Base-by-base conservation (phyloP, 768 basidiomycete genomes). In the Boletus insuetus region DNA sequence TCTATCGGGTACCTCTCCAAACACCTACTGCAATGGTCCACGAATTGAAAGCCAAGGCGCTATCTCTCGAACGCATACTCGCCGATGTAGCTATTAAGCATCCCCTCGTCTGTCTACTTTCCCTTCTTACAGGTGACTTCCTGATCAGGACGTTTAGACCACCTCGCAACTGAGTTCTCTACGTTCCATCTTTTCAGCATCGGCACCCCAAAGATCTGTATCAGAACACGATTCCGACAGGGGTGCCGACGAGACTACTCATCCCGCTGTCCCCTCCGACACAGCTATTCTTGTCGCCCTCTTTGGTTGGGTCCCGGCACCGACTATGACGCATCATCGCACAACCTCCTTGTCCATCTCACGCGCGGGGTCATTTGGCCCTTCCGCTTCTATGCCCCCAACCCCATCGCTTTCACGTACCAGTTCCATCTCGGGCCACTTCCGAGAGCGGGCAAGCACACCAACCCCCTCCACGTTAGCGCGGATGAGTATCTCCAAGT, bases 1-100 rank as follows among this genome's bases (percentile, higher is more conserved):
- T 92, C 50, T 91, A 91, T 62, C 84, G 87, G 50, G 82, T 92
- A 19, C 85, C 87, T 9, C 74, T 94, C 19, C 79, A 84, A 54
- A 76, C 88, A 2, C 86, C 91, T 14, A 66, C 78, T n/a, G 70
- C 69, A 4, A 86, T 83, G 75, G 80, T 84, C 3, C 79, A 76
- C 49, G 82, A 85, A 46, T 71, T 92, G 57, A 87, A 81, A 68
- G 53, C 64, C 3, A 78, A 74, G 35, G 89, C 91, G 5, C 45
- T 74, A 0, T 64, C 70, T 0, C 74, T 93, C 46, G 80, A 85
- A 43, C 66, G 78, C 1, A 62, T 82, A 2, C 64, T 91, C 47
- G 68, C 78, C 48, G 77, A 77, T 46, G 73, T 91, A 14, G 69
- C 77, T 42, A 77, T 88, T 49, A 85, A 82, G 62, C 90, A 93